Base-by-base conservation (phyloP, 306 rosid species). In the Castanea crenata region DNA sequence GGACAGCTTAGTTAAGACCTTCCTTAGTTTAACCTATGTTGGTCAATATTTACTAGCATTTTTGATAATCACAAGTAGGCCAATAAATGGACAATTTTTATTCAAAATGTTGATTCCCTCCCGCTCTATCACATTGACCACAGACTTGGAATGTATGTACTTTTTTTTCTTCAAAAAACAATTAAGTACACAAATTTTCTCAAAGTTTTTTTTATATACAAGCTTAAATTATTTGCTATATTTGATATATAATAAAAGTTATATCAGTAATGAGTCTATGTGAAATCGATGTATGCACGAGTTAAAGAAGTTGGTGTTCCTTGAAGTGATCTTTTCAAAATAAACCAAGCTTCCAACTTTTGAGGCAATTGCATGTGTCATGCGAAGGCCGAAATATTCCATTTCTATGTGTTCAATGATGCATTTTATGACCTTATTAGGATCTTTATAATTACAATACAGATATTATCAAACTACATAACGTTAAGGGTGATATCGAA, bases 71-170 rank as follows among this genome's bases (percentile, higher is more conserved):
- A 32, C 51, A 65, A 65, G n/a, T 31, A 6, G 12, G 12, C 67
- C 25, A 61, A 61, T 1, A 23, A 61, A 4, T 7, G 13, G 14
- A 58, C 13, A 23, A 21, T 61, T 13, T 25, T 25, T 15, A 6
- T 64, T 32, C 46, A n/a, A 64, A 14, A 19, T 14, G 12, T 32
- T 29, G 46, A 64, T 34, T 49, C 63, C 21, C 63, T 76, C 21
- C 57, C 34, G 71, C 67, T 76, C 25, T 68, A 64, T 76, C 84
- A 76, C 52, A 20, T 80, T 74, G 85, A 68, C 84, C 78, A 57
- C 79, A 58, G 76, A 73, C 64, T 77, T 76, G 79, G 84, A 84
- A 80, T 67, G 59, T 56, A 21, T 41, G 20, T 6, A 34, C 2
- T 11, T 49, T 10, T 7, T 5, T 34, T 72, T 46, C 29, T 77